These are phyloP conservation scores for Phytopythium oedochilum DNA, from an alignment of 352 stramenopile genomes.

Conservation along the genomic window DNA sequence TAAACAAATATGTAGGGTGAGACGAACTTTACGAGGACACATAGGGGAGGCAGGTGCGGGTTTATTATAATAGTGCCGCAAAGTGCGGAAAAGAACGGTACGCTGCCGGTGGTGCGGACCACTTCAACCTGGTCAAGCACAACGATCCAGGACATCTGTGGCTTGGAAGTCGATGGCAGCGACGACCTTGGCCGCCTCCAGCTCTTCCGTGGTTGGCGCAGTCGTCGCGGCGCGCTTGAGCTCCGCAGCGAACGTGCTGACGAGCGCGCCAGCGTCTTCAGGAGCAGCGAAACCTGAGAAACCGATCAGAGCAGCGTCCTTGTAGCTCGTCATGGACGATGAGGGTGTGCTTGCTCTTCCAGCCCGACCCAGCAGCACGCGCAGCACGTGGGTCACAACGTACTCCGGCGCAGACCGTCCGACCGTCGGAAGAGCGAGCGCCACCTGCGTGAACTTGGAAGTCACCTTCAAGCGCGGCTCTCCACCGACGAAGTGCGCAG, in stretches of 20 bases:
- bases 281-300: conserved; percentile 46
- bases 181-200: conserved; percentile 63
- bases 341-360: conserved; percentile 61
- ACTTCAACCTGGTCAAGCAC: too few relatives aligned
- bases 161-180: not conserved
- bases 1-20: too few relatives aligned
- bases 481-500: conserved; percentile 70
- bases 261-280: conserved; percentile 50
- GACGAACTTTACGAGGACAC: too few relatives aligned
- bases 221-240: conserved; percentile 63
- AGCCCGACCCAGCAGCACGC: conserved; percentile 46
- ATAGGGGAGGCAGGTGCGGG: too few relatives aligned
- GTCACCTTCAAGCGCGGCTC: conserved; percentile 71
- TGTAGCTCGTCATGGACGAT: conserved; percentile 60
- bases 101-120: too few relatives aligned
- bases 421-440: conserved; percentile 58
- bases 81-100: too few relatives aligned
- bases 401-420: conserved; percentile 37
- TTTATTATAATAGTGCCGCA: too few relatives aligned
- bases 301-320: conserved; percentile 56
- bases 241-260: conserved; percentile 62
- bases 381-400: conserved; percentile 62
- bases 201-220: conserved; percentile 57
- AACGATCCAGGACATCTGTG: too few relatives aligned
- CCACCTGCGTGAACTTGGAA: conserved; percentile 64